Conservation (phyloP, 2,329 filamentous ascomycete genomes). For the Ambrosiella beaveri region DNA sequence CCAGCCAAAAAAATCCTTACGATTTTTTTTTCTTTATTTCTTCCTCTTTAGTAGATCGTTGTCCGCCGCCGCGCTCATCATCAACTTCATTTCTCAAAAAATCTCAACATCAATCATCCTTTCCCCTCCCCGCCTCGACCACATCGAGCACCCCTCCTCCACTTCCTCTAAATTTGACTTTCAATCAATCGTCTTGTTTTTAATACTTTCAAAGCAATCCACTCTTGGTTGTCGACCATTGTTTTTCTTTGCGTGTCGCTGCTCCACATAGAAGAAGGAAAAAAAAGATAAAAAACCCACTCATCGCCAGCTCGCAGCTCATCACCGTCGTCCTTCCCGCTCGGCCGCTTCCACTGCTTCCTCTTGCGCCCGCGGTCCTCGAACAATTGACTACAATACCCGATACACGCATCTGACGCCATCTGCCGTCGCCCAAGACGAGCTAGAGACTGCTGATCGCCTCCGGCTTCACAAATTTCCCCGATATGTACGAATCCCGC, state of each 20-base stretch:
- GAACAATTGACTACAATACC: too few relatives aligned
- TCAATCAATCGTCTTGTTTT: too few relatives aligned
- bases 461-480: not conserved
- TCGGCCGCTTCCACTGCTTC: too few relatives aligned
- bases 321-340: too few relatives aligned
- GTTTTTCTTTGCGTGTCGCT: not conserved
- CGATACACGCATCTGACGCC: not conserved
- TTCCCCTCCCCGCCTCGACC: not conserved
- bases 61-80: not conserved
- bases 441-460: constrained; percentile 2
- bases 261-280: too few relatives aligned
- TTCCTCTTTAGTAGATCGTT: not conserved
- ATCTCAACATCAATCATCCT: not conserved
- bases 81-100: constrained; percentile 1
- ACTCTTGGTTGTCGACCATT: not conserved
- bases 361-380: too few relatives aligned
- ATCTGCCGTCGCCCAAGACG: not conserved
- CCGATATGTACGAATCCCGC: constrained; percentile 11
- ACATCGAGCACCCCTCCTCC: not conserved
- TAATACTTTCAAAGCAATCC: not conserved
- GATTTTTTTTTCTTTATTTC: not conserved
- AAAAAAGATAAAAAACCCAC: too few relatives aligned
- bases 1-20: not conserved
- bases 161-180: not conserved
- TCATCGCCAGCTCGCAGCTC: too few relatives aligned